Conservation (phyloP, 495 filamentous ascomycete genomes). For the Sordaria brevicollis region DNA sequence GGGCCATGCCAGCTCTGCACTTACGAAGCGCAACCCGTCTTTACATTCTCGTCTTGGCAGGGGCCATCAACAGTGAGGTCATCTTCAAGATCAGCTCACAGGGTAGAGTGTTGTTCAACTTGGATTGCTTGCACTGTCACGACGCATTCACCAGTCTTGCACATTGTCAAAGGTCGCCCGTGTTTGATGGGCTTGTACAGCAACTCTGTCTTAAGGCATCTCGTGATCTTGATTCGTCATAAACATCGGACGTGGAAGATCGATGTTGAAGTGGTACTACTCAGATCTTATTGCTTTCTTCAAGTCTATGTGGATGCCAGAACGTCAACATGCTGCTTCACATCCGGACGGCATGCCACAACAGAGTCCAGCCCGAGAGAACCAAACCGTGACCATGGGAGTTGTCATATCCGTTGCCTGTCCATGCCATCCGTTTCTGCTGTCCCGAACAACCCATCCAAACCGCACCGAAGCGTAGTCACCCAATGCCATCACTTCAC, state of each 20-base stretch:
- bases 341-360: not conserved
- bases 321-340: not conserved
- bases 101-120: not conserved
- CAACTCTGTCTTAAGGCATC: not conserved
- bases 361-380: not conserved
- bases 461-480: not conserved
- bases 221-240: not conserved
- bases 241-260: not conserved
- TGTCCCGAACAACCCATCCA: not conserved
- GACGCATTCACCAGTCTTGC: not conserved
- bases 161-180: not conserved
- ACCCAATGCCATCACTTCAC: not conserved
- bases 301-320: not conserved
- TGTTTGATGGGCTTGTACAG: not conserved
- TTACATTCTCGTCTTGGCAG: not conserved
- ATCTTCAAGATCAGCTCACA: not conserved
- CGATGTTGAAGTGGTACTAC: not conserved
- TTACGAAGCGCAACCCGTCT: not conserved
- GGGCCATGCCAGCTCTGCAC: not conserved
- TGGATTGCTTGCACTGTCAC: not conserved
- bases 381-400: not conserved
- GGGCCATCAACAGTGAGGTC: not conserved
- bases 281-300: not conserved
- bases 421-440: not conserved
- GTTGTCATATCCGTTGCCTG: not conserved